phyloP scores from a whole-genome alignment of 2,329 filamentous ascomycete genomes.

The Xylaria sp. region DNA sequence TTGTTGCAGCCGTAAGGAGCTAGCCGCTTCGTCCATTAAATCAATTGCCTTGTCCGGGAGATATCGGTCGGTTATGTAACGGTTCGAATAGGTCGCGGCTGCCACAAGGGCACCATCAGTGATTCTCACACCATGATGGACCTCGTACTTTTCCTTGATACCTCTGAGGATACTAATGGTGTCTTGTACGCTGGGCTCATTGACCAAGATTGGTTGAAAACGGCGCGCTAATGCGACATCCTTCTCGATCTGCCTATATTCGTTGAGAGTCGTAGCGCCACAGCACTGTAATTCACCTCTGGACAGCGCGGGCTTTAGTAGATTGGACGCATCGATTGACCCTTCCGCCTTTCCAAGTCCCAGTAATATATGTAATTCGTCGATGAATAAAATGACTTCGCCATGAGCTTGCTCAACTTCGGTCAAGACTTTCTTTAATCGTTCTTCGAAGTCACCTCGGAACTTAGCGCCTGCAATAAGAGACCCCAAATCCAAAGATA shows the following conservation, averaged over 20 bases:
- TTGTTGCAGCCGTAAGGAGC: conserved; percentile 88
- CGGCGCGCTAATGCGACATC: conserved; percentile 91
- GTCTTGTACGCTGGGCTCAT: conserved; percentile 88
- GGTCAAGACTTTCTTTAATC: conserved; percentile 87
- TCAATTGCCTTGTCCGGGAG: conserved; percentile 98
- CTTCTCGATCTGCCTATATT: conserved; percentile 95
- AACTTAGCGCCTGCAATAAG: conserved; percentile 97
- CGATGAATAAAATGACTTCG: conserved; percentile 92
- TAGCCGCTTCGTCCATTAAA: conserved; percentile 94
- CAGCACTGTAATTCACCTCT: conserved; percentile 94
- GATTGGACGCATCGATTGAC: conserved; percentile 94
- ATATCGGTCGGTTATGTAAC: conserved; percentile 96
- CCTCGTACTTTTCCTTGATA: conserved; percentile 97
- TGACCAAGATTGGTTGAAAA: conserved; percentile 95
- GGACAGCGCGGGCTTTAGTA: conserved; percentile 92
- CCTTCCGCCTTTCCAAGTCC: conserved; percentile 95
- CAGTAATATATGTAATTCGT: conserved; percentile 90
- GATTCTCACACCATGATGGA: conserved; percentile 95
- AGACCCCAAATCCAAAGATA: conserved; percentile 87
- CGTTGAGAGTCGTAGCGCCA: conserved; percentile 90
- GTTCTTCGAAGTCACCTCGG: conserved; percentile 93
- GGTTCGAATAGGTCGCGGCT: conserved; percentile 90
- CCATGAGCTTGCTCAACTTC: conserved; percentile 92
- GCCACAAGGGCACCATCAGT: conserved; percentile 92
- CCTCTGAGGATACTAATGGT: conserved; percentile 95